Evolutionary conservation across 306 rosid genomes (phyloP), one percentile per base, ranked within the genome.

Genomic region (Styphnolobium japonicum): DNA sequence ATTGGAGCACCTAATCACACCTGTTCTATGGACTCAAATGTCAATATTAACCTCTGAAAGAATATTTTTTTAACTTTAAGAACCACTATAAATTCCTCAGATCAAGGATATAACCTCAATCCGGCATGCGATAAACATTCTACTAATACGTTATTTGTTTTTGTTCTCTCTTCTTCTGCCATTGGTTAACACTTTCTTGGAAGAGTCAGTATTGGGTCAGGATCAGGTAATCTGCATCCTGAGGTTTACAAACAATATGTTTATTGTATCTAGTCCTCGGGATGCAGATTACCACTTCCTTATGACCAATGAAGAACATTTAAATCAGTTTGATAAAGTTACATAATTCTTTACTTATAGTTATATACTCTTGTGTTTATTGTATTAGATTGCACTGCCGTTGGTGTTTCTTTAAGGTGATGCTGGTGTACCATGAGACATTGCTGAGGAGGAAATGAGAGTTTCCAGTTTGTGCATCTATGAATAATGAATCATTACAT

Each of bases 241-340:
- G 87, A 71, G 89, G 98, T 92, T 87, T 89, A 89, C 84, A 93
- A 75, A 21, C 84, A 77, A 72, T 66, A 5, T 1, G 1, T 23
- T 67, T 25, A 43, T 74, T 64, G 74, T 67, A 37, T 79, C 65
- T 82, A 78, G 49, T 14, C 82, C 84, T 79, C 46, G 16, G 84
- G 80, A 58, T 83, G 88, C 69, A 69, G 84, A 85, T 85, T 85
- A 79, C 34, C 84, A 3, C 61, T 79, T 85, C 84, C 80, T 85
- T 60, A 10, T 71, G 6, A 53, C 71, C 83, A 83, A 77, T 71
- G 3, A 21, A 27, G 27, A 51, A 52, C 40, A 70, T 48, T 39
- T 37, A 27, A 75, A 67, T 11, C 55, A 22, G 2, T 34, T 77
- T 57, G 2, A 77, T 29, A 10, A 53, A 18, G n/a, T 51, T 23